A percentile compares a stretch with the other conserved stretches of the same genome.
These are phyloP conservation scores for Carpinus fangiana DNA, from an alignment of 306 rosid genomes.

Conservation along the genomic window DNA sequence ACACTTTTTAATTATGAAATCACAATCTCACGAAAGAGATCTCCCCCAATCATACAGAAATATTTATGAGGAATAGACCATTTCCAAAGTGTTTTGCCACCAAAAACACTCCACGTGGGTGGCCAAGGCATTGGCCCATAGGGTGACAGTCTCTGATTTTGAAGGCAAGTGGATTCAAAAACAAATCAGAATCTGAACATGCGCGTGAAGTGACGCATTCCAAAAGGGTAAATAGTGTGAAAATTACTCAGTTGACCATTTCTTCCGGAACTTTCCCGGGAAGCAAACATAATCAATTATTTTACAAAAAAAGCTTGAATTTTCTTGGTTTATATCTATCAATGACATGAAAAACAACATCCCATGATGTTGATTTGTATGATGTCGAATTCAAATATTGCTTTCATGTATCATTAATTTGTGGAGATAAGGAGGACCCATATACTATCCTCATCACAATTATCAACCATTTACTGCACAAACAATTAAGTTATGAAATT, in stretches of 20 bases:
- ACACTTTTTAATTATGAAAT: too few relatives aligned
- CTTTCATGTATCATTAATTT: background rate
- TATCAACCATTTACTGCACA: background rate
- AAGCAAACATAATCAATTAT: too few relatives aligned
- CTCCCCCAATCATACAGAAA: background rate
- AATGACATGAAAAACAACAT: too few relatives aligned
- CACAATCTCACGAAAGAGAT: too few relatives aligned
- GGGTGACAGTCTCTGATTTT: background rate
- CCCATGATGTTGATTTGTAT: background rate
- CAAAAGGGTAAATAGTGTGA: conserved; percentile 5
- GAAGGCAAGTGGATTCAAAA: too few relatives aligned
- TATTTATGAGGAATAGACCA: background rate
- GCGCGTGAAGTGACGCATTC: background rate
- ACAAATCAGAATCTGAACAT: background rate
- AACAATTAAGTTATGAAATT: background rate
- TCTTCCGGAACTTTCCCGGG: conserved; percentile 7
- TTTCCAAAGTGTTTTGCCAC: conserved; percentile 13
- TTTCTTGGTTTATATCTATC: too few relatives aligned
- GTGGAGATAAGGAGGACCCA: conserved; percentile 10
- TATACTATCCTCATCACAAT: background rate
- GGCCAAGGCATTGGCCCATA: background rate
- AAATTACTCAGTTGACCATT: conserved; percentile 32
- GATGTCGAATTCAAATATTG: conserved; percentile 5
- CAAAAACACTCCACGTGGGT: conserved; percentile 36
- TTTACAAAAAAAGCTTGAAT: too few relatives aligned